Conservation (phyloP, 2,329 filamentous ascomycete species). For the Aulographum hederae region DNA sequence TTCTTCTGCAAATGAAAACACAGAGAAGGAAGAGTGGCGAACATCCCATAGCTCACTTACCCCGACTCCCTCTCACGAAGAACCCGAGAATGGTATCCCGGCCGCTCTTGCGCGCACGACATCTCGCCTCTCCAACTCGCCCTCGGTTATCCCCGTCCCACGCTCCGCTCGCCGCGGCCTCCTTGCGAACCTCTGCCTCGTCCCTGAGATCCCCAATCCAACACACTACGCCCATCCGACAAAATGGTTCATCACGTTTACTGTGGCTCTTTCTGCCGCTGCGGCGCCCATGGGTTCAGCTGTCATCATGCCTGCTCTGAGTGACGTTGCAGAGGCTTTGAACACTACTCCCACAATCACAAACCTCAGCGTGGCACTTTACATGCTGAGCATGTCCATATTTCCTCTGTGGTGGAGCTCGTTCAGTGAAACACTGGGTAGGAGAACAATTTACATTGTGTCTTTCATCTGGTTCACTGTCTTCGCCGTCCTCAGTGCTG, state of each 20-base stretch:
- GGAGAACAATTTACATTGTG: conserved; percentile 17
- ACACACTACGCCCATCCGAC: conserved; percentile 52
- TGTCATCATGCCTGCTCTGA: conserved; percentile 48
- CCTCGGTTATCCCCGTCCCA: conserved; percentile 29
- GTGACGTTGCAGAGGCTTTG: conserved; percentile 15
- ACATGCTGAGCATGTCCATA: conserved; percentile 22
- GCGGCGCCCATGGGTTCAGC: conserved; percentile 69
- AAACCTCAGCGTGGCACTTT: conserved; percentile 21
- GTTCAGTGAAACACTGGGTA: conserved; percentile 17
- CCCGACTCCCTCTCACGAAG: too few species aligned
- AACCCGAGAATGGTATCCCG: too few species aligned
- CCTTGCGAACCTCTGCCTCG: conserved; percentile 47
- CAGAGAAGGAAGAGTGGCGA: too few species aligned
- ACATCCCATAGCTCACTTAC: too few species aligned
- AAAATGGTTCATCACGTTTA: conserved; percentile 72
- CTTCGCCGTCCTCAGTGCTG: conserved; percentile 15
- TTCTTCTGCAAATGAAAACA: too few species aligned
- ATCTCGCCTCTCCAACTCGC: conserved; percentile 2
- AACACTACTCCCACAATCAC: conserved; percentile 14
- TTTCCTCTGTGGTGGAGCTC: conserved; percentile 23
- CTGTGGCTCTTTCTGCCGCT: conserved; percentile 59
- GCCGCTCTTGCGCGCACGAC: neutral
- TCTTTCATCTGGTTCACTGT: conserved; percentile 16
- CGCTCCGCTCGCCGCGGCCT: conserved; percentile 47
- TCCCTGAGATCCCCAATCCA: conserved; percentile 65